Conservation (phyloP, 768 basidiomycete genomes). For the Boletus tomentosulus region DNA sequence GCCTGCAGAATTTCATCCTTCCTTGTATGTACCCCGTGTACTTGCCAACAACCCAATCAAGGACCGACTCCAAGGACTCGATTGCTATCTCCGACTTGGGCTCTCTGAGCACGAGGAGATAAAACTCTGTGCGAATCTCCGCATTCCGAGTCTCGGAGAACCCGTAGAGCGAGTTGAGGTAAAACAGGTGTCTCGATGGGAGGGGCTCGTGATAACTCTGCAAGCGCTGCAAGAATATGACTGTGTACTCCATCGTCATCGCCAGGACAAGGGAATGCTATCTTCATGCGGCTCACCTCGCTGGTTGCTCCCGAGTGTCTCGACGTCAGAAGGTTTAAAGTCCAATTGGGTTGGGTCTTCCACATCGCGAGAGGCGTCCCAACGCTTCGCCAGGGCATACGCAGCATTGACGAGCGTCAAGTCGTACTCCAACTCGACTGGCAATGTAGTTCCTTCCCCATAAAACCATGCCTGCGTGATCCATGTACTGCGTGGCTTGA, state of each 20-base stretch:
- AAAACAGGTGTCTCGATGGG: conserved; percentile 37
- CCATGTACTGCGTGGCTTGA: not conserved
- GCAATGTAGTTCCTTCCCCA: conserved; percentile 49
- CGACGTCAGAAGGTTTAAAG: conserved; percentile 46
- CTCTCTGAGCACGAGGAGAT: conserved; percentile 44
- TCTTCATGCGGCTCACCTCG: conserved; percentile 30
- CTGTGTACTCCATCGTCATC: conserved; percentile 21
- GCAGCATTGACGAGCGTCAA: conserved; percentile 47
- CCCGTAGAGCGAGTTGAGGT: conserved; percentile 42
- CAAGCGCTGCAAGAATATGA: conserved; percentile 56
- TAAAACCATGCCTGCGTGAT: conserved; percentile 49
- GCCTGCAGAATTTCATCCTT: conserved; percentile 54
- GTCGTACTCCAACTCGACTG: conserved; percentile 50
- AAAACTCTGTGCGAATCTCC: conserved; percentile 52
- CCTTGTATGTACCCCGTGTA: conserved; percentile 43
- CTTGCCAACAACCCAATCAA: conserved; percentile 44
- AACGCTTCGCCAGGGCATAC: conserved; percentile 48
- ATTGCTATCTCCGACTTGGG: conserved; percentile 30
- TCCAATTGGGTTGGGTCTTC: conserved; percentile 32
- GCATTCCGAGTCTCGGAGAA: conserved; percentile 42
- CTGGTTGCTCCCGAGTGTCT: conserved; percentile 47
- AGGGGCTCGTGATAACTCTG: conserved; percentile 35
- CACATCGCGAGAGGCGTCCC: conserved; percentile 43
- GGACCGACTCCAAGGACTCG: conserved; percentile 32
- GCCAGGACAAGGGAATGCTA: not conserved